Conservation (phyloP, 1,139 yeast species). For the Suhomyces panamericanus region DNA sequence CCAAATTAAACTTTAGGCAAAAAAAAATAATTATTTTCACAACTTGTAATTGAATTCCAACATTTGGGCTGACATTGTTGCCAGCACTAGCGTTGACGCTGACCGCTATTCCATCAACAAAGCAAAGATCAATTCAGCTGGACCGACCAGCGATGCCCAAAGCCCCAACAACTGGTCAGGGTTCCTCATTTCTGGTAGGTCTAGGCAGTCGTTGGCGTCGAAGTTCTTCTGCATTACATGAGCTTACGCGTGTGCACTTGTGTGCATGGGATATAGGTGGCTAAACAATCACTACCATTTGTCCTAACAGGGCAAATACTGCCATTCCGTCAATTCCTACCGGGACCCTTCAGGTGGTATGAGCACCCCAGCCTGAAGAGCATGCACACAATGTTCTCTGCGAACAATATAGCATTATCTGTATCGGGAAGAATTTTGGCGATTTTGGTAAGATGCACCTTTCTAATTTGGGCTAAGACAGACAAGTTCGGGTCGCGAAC, state of each 20-base stretch:
- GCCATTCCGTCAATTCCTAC: background rate
- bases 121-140: background rate
- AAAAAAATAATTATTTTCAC: background rate
- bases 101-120: background rate
- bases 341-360: background rate
- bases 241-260: background rate
- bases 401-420: background rate
- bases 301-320: background rate
- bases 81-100: background rate
- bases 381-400: background rate
- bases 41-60: background rate
- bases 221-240: background rate
- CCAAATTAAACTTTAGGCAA: background rate
- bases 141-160: background rate
- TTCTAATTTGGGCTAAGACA: no score
- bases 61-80: background rate
- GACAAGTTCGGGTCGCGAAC: no score
- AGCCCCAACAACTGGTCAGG: background rate
- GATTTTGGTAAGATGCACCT: background rate
- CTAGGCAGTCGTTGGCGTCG: no score
- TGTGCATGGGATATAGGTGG: background rate
- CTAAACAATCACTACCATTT: background rate
- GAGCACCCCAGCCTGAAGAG: no score
- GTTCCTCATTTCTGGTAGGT: no score
- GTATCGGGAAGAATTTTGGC: background rate